Percentiles rank a stretch among this genome's conserved stretches.
Evolutionary conservation across 139 green algal species (phyloP).

Genomic region (Haematococcus sp.): DNA sequence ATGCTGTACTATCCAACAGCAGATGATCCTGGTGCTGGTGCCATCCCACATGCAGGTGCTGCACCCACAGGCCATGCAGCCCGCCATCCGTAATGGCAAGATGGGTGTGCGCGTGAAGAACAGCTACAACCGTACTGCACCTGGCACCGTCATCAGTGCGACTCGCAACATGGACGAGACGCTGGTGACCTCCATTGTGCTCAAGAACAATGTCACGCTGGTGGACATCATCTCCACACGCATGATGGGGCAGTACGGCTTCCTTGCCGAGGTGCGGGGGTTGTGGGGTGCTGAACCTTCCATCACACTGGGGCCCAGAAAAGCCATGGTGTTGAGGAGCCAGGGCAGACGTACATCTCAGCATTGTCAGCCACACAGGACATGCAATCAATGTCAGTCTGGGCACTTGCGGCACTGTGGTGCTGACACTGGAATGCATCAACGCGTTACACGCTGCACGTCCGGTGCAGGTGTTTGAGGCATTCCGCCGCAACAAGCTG

Average conservation of each 20-base stretch:
- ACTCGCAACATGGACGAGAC: slow-evolving; percentile 72
- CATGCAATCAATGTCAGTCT: too few species aligned
- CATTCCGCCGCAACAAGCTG: slow-evolving; percentile 83
- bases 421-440: too few species aligned
- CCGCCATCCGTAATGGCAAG: slow-evolving; percentile 60
- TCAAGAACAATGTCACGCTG: slow-evolving; percentile 89
- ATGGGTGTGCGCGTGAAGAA: slow-evolving; percentile 97
- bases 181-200: slow-evolving; percentile 93
- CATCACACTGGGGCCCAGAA: too few species aligned
- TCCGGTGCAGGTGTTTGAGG: slow-evolving; percentile 81
- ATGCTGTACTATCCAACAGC: too few species aligned
- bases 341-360: too few species aligned
- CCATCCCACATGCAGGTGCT: slow-evolving; percentile 74
- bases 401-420: too few species aligned
- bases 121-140: slow-evolving; percentile 88
- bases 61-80: slow-evolving; percentile 96
- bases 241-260: slow-evolving; percentile 91
- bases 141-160: slow-evolving; percentile 83
- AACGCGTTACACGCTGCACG: too few species aligned
- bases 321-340: too few species aligned
- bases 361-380: too few species aligned
- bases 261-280: too few species aligned
- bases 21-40: not conserved
- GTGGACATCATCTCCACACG: slow-evolving; percentile 79
- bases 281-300: too few species aligned